Evolutionary conservation across 495 filamentous ascomycete genomes (phyloP).

Genomic region (Hypoxylon perforatum): DNA sequence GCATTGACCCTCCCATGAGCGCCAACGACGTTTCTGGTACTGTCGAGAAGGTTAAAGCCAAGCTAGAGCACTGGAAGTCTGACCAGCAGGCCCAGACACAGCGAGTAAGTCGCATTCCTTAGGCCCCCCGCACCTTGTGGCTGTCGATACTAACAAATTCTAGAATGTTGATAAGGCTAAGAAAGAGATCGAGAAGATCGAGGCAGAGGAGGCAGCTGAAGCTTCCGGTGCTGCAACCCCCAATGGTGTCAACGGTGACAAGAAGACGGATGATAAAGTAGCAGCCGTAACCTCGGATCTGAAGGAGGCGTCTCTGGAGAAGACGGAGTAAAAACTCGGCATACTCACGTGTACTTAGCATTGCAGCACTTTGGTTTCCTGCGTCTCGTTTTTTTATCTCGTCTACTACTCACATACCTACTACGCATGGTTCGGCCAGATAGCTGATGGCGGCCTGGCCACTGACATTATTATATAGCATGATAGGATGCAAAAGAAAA

Average conservation of each 20-base stretch:
- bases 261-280: slow-evolving; percentile 52
- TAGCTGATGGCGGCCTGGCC: background rate
- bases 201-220: slow-evolving; percentile 63
- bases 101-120: slow-evolving; percentile 69
- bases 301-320: slow-evolving; percentile 75
- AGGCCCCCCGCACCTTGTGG: background rate
- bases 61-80: slow-evolving; percentile 91
- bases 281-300: slow-evolving; percentile 67
- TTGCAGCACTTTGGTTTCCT: background rate
- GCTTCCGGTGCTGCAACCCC: slow-evolving; percentile 48
- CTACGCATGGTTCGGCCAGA: background rate
- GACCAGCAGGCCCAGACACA: slow-evolving; percentile 92
- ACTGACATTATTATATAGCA: slow-evolving; percentile 5
- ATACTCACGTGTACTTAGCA: slow-evolving; percentile 1
- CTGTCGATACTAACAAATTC: slow-evolving; percentile 64
- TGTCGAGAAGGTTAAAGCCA: slow-evolving; percentile 88
- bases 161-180: slow-evolving; percentile 83
- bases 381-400: background rate
- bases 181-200: slow-evolving; percentile 71
- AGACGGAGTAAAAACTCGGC: slow-evolving; percentile 61
- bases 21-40: slow-evolving; percentile 80
- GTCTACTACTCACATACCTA: background rate
- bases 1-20: slow-evolving; percentile 86
- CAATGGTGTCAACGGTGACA: slow-evolving; percentile 54
- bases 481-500: background rate